Percentiles rank a stretch among this genome's conserved stretches.
These are phyloP conservation scores for Zopfia rhizophila DNA, from an alignment of 2,329 filamentous ascomycete species.

Conservation along the genomic window DNA sequence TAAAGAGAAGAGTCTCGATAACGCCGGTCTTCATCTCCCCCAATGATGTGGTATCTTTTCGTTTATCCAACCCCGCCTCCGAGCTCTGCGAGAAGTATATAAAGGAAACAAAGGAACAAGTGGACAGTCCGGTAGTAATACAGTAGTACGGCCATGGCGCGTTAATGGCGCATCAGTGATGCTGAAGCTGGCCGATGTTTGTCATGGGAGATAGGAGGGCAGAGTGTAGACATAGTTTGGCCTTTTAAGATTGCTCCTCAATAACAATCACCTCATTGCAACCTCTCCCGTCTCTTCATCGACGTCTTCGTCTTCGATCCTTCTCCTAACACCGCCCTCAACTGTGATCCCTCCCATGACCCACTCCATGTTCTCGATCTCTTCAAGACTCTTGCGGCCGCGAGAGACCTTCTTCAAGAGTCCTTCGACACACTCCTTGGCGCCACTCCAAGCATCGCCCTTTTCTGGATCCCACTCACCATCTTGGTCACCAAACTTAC, in stretches of 20 bases:
- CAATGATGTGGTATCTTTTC: not conserved
- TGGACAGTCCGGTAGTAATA: not conserved
- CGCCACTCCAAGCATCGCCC: slow-evolving; percentile 74
- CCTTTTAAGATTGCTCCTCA: slow-evolving; percentile 29
- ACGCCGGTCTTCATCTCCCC: not conserved
- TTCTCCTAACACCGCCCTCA: slow-evolving; percentile 65
- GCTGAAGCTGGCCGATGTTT: slow-evolving; percentile 1
- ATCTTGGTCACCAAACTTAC: slow-evolving; percentile 82
- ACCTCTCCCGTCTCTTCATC: slow-evolving; percentile 21
- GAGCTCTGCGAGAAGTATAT: not conserved
- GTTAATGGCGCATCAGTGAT: not conserved
- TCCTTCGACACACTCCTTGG: slow-evolving; percentile 83
- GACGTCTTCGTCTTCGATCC: slow-evolving; percentile 59
- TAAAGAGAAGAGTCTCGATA: not conserved
- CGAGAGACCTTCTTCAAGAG: slow-evolving; percentile 84
- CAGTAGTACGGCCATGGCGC: not conserved
- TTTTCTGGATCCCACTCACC: slow-evolving; percentile 83
- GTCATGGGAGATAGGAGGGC: not conserved
- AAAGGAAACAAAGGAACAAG: not conserved
- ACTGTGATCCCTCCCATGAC: slow-evolving; percentile 78
- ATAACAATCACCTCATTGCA: slow-evolving; percentile 40
- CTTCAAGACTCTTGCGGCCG: slow-evolving; percentile 76
- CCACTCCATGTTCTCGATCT: slow-evolving; percentile 79
- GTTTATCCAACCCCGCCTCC: not conserved
- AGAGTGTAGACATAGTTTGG: too few species aligned